Percentiles rank a stretch among this genome's conserved stretches.
phyloP scores from a whole-genome alignment of 1,139 yeast genomes.

The Pichia sp. region DNA sequence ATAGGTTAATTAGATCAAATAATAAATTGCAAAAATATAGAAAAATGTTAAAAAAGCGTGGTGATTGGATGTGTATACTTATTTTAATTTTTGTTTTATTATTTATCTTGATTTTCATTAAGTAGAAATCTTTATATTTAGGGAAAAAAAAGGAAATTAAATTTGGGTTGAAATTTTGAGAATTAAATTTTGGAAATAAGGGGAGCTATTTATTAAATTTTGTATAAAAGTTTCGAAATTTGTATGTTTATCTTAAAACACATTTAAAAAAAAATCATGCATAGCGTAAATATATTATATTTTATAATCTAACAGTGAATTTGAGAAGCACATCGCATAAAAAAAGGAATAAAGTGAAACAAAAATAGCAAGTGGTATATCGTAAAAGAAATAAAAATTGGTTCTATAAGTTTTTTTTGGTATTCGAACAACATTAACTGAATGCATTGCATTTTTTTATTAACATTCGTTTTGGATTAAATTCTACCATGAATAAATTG shows the following conservation, averaged over 20 bases:
- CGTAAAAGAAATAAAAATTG: too few species aligned
- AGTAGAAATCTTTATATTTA: constrained; percentile 27
- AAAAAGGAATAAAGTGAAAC: too few species aligned
- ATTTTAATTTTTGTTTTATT: constrained; percentile 42
- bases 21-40: constrained; percentile 50
- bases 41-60: constrained; percentile 56
- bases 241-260: background rate
- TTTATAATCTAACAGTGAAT: background rate
- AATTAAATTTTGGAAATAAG: too few species aligned
- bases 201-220: background rate
- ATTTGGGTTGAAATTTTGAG: too few species aligned
- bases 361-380: too few species aligned
- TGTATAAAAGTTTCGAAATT: background rate
- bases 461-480: too few species aligned
- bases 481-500: too few species aligned
- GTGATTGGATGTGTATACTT: constrained; percentile 66
- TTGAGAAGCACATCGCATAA: background rate
- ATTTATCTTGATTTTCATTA: constrained; percentile 32
- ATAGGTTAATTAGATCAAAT: constrained; percentile 49
- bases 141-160: too few species aligned
- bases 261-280: background rate
- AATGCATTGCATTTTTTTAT: too few species aligned
- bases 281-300: background rate
- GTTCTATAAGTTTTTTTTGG: too few species aligned
- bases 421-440: too few species aligned